Evolutionary conservation across 352 stramenopile species (phyloP).

Genomic region (Plasmopara halstedii): DNA sequence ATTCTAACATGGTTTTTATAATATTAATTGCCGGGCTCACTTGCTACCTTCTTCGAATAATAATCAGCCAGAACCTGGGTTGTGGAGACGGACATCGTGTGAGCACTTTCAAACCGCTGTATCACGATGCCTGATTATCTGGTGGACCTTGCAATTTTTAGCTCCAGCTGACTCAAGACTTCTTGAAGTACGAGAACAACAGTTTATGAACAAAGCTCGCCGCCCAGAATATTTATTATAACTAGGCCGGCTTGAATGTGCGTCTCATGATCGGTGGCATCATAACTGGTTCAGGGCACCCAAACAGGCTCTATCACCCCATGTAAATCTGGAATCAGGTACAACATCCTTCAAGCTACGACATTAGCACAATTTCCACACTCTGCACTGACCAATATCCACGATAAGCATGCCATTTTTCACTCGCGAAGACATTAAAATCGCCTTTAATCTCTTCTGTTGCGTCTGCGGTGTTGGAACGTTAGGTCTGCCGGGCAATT

Average conservation of each 20-base stretch:
- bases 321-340: not conserved
- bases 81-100: too few relatives aligned
- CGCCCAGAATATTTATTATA: too few relatives aligned
- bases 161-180: too few relatives aligned
- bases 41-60: too few relatives aligned
- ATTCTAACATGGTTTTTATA: too few relatives aligned
- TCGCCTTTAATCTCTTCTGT: constrained; percentile 56
- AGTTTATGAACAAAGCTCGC: too few relatives aligned
- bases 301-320: not conserved
- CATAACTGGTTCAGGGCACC: not conserved
- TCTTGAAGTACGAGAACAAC: too few relatives aligned
- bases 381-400: not conserved
- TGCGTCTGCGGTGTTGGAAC: constrained; percentile 63
- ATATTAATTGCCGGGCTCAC: too few relatives aligned
- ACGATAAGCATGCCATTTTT: constrained; percentile 17
- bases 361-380: not conserved
- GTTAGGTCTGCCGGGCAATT: constrained; percentile 65
- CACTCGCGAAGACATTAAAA: constrained; percentile 49
- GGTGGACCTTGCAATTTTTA: too few relatives aligned
- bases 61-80: too few relatives aligned
- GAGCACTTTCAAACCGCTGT: too few relatives aligned
- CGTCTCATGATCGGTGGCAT: not conserved
- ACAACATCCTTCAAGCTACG: not conserved
- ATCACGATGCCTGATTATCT: too few relatives aligned
- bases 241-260: not conserved